phyloP scores from a whole-genome alignment of 2,329 filamentous ascomycete species.

The Penicillium sp. region DNA sequence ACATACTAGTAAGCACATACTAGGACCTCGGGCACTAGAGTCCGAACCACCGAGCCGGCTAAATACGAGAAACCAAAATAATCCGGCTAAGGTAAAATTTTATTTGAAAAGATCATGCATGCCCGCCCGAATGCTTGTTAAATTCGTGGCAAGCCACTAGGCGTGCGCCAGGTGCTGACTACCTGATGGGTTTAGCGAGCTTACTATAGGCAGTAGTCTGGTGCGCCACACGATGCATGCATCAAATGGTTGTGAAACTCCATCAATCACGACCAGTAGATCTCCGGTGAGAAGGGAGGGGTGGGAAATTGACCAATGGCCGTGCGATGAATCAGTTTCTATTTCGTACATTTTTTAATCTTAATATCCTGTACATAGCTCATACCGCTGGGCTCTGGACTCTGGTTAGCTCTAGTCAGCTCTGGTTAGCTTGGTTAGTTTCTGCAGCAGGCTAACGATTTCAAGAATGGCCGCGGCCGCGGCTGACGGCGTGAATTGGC shows the following conservation, averaged over 20 bases:
- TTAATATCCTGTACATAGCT: neutral
- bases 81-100: too few species aligned
- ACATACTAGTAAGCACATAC: neutral
- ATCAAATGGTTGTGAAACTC: constrained; percentile 2
- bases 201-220: constrained; percentile 2
- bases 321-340: neutral
- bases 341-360: neutral
- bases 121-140: constrained; percentile 1
- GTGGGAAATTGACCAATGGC: neutral
- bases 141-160: neutral
- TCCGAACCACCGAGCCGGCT: neutral
- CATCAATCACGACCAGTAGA: neutral
- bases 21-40: neutral
- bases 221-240: neutral
- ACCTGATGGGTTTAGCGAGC: neutral
- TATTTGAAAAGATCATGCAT: too few species aligned
- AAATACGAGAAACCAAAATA: neutral
- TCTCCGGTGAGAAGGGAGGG: neutral
- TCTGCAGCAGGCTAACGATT: neutral
- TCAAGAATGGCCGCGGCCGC: neutral
- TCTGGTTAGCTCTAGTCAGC: too few species aligned
- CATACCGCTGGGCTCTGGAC: too few species aligned
- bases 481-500: neutral
- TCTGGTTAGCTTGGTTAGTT: too few species aligned
- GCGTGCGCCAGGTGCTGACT: neutral